Evolutionary conservation across 768 basidiomycete genomes (phyloP).

Genomic region (Suillus cothurnatus): DNA sequence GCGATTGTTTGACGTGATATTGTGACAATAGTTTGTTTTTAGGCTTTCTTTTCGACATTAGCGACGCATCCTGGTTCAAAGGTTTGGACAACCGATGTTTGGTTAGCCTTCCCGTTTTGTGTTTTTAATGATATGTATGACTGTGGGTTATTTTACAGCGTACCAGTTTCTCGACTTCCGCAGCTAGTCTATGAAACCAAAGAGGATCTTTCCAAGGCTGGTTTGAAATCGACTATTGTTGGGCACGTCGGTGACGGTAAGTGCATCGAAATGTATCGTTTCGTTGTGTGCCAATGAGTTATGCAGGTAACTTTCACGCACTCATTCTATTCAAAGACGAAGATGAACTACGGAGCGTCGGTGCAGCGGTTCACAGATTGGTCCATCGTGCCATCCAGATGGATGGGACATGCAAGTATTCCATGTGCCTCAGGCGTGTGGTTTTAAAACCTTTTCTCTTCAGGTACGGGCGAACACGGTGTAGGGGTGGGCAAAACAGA

Average conservation of each 20-base stretch:
- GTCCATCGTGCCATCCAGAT: conserved; percentile 70
- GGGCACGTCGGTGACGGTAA: conserved; percentile 82
- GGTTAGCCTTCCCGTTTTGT: conserved; percentile 45
- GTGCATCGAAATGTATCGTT: conserved; percentile 31
- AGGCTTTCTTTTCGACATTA: conserved; percentile 65
- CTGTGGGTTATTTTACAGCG: conserved; percentile 38
- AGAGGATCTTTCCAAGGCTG: conserved; percentile 64
- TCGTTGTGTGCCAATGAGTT: not conserved
- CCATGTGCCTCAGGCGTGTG: conserved; percentile 3
- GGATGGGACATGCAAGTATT: conserved; percentile 71
- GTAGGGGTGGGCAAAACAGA: conserved; percentile 86
- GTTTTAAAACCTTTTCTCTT: conserved; percentile 7
- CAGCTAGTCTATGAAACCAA: conserved; percentile 78
- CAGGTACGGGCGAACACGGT: conserved; percentile 87
- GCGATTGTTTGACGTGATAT: not conserved
- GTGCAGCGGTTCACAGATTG: conserved; percentile 67
- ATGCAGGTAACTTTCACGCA: conserved; percentile 46
- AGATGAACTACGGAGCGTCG: conserved; percentile 54
- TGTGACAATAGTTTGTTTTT: not conserved
- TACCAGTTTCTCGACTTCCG: conserved; percentile 70
- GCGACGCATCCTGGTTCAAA: conserved; percentile 62
- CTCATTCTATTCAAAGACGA: conserved; percentile 62
- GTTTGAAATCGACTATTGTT: conserved; percentile 68
- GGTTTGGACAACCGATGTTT: conserved; percentile 90
- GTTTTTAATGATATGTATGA: not conserved